Base-by-base conservation (phyloP, 305 asterid species). In the Withania somnifera region DNA sequence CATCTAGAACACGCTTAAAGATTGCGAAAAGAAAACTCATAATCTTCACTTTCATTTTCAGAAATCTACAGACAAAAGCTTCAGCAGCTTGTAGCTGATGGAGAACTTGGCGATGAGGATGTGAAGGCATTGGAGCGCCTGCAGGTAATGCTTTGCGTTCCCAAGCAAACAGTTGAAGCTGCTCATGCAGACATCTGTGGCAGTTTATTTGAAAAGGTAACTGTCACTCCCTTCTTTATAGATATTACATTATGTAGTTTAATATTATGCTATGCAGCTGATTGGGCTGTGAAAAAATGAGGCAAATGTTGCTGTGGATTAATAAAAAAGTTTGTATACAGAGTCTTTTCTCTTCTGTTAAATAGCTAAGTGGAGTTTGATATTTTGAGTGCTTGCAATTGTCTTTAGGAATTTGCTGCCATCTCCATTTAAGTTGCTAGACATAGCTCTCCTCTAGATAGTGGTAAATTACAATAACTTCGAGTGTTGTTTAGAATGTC, bases 151-250 rank as follows among this genome's bases (percentile, higher is more conserved):
- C 93, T 97, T 83, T 94, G 98, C 88, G 90, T 94, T 77, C 97
- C 93, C 54, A 97, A 92, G 88, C 91, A 92, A 89, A 91, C 99
- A 24, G 97, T 94, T 69, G 99, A 97, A 88, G 91, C 93, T 81
- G 95, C 92, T 82, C 97, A 97, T 83, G 92, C 94, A 76, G 98
- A 92, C 86, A 94, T 97, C 71, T 97, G 99, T 83, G 99, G 99
- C 79, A 87, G 91, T 84, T 88, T 92, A 88, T 97, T 97, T 86
- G 98, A 97, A 87, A 97, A 94, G 98, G 98, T 96, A 90, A 87
- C 61, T 40, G 7, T 56, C 19, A 17, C 45, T 75, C 45, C 60
- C 58, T 75, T 82, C 77, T 81, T 54, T 67, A 5, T 34, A n/a
- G 66, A 52, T 64, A 77, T 68, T 64, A 51, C 11, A 30, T 50